Conservation (phyloP, 345 rosid genomes). For the Aegle marmelos region DNA sequence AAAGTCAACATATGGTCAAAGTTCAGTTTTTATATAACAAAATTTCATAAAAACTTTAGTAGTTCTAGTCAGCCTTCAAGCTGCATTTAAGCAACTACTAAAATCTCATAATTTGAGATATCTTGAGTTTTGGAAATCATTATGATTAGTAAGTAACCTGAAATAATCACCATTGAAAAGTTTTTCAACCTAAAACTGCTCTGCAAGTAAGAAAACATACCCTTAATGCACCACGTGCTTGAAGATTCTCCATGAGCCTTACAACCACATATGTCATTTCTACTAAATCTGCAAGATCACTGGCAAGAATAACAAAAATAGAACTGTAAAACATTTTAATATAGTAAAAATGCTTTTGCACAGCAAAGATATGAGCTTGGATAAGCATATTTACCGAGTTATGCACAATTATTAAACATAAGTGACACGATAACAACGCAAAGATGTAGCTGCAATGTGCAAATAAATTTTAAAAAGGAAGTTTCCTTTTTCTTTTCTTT, state of each 20-base stretch:
- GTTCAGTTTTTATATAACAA: background rate
- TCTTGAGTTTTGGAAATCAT: background rate
- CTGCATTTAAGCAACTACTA: background rate
- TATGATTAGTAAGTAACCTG: background rate
- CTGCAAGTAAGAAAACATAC: conserved; percentile 40
- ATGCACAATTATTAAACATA: background rate
- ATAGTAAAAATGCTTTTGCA: background rate
- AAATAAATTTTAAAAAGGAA: background rate
- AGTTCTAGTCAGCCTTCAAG: background rate
- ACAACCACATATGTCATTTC: conserved; percentile 64
- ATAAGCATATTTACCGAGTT: background rate
- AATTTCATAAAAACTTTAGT: background rate
- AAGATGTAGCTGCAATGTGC: background rate
- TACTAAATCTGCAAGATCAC: conserved; percentile 95
- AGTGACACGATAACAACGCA: background rate
- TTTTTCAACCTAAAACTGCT: conserved; percentile 4
- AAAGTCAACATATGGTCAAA: background rate
- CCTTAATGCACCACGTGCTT: conserved; percentile 86
- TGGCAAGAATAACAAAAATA: conserved; percentile 36
- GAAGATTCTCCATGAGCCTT: conserved; percentile 86
- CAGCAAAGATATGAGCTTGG: background rate
- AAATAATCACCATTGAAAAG: background rate
- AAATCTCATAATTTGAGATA: background rate
- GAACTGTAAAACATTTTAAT: conserved; percentile 9
- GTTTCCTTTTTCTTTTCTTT: too few species aligned